These are phyloP conservation scores for Aspergillus cejpii DNA, from an alignment of 2,329 filamentous ascomycete species.

Conservation along the genomic window DNA sequence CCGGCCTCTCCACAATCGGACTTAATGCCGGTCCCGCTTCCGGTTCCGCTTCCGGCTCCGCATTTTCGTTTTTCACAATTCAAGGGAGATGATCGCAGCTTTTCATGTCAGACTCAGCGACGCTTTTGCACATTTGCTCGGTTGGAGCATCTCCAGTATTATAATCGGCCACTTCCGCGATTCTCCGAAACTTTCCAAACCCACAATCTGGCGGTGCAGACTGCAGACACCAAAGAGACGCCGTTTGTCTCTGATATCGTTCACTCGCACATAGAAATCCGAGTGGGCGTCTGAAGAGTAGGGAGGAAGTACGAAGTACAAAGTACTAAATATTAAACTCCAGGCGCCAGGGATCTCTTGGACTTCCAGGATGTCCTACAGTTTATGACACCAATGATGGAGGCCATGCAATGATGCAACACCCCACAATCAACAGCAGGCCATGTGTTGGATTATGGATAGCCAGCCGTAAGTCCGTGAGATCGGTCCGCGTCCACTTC, in stretches of 20 bases:
- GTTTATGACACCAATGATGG: conserved; percentile 3
- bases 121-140: conserved; percentile 29
- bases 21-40: neutral
- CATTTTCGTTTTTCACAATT: neutral
- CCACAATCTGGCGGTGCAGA: conserved; percentile 9
- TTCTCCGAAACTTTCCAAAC: neutral
- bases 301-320: neutral
- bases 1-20: too few species aligned
- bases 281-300: neutral
- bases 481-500: conserved; percentile 14
- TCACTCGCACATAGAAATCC: conserved; percentile 28
- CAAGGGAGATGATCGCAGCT: conserved; percentile 17
- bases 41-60: neutral
- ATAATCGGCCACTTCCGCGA: conserved; percentile 30
- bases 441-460: conserved; percentile 22
- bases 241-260: conserved; percentile 27
- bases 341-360: conserved; percentile 31
- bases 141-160: conserved; percentile 32
- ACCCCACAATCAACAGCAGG: conserved; percentile 16
- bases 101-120: conserved; percentile 26
- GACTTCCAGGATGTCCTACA: conserved; percentile 29
- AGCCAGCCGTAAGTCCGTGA: conserved; percentile 24
- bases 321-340: too few species aligned
- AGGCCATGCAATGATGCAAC: conserved; percentile 6
- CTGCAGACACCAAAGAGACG: conserved; percentile 32